phyloP scores from a whole-genome alignment of 306 rosid genomes.

The Cucumis hystrix region DNA sequence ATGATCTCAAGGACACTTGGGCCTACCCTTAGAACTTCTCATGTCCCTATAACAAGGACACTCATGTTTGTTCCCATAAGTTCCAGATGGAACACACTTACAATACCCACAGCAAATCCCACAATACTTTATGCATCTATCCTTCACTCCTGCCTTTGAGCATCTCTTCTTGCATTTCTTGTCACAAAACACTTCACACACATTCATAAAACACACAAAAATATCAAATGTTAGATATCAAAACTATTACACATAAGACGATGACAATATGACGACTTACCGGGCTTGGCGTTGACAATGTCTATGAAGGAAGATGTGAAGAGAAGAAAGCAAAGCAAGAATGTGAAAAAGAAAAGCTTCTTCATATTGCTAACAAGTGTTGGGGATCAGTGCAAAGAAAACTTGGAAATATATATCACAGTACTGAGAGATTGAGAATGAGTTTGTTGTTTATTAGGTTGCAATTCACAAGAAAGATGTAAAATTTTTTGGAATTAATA shows the following conservation, averaged over 20 bases:
- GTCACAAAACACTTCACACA: background rate
- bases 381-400: background rate
- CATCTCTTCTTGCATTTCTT: slow-evolving; percentile 34
- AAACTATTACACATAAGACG: background rate
- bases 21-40: background rate
- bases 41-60: slow-evolving; percentile 1
- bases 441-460: background rate
- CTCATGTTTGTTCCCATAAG: background rate
- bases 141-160: slow-evolving; percentile 38
- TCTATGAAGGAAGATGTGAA: background rate
- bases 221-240: background rate
- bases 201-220: background rate
- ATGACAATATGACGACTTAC: background rate
- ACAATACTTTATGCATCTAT: slow-evolving; percentile 61
- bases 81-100: slow-evolving; percentile 47
- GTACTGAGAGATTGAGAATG: background rate
- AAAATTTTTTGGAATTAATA: background rate
- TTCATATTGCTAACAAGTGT: background rate
- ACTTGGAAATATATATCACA: background rate
- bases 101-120: slow-evolving; percentile 52
- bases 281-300: background rate
- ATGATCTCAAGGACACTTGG: background rate
- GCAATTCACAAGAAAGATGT: background rate
- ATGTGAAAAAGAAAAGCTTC: background rate
- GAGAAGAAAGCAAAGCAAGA: background rate